Evolutionary conservation across 2,329 filamentous ascomycete species (phyloP).

Genomic region (Fusarium papillatum): DNA sequence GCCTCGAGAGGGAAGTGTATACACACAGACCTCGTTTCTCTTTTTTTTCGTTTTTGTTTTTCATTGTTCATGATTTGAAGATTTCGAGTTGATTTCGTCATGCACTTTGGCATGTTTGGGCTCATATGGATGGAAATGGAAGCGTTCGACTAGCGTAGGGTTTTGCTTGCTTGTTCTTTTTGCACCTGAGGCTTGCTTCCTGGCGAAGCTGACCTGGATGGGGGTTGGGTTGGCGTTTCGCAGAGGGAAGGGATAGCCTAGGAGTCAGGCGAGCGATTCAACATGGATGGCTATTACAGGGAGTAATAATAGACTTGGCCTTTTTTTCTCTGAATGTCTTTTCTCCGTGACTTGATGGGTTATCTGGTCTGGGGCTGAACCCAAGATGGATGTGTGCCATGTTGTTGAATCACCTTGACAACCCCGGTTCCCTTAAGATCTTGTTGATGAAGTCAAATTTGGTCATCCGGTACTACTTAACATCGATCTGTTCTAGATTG

Average conservation of each 20-base stretch:
- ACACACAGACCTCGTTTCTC: conserved; percentile 14
- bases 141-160: conserved; percentile 3
- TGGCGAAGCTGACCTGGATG: conserved; percentile 35
- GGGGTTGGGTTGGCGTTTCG: conserved; percentile 39
- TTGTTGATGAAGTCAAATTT: too few relatives aligned
- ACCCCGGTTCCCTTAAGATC: too few relatives aligned
- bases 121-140: conserved; percentile 9
- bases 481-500: too few relatives aligned
- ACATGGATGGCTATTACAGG: conserved; percentile 24
- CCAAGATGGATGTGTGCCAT: neutral
- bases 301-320: conserved; percentile 34
- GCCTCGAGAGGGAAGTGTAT: conserved; percentile 21
- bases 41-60: conserved; percentile 3
- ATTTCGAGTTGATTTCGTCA: conserved; percentile 9
- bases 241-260: conserved; percentile 23
- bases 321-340: neutral
- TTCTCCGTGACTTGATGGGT: neutral
- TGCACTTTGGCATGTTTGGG: conserved; percentile 21
- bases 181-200: conserved; percentile 36
- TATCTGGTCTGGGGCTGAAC: neutral
- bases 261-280: conserved; percentile 33
- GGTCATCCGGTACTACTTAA: too few relatives aligned
- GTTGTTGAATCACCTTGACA: neutral
- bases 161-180: conserved; percentile 4
- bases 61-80: conserved; percentile 10